A percentile compares a stretch with the other conserved stretches of the same genome.
Evolutionary conservation across 1,284 basidiomycete species (phyloP).

Genomic region (Ganoderma meredithae): DNA sequence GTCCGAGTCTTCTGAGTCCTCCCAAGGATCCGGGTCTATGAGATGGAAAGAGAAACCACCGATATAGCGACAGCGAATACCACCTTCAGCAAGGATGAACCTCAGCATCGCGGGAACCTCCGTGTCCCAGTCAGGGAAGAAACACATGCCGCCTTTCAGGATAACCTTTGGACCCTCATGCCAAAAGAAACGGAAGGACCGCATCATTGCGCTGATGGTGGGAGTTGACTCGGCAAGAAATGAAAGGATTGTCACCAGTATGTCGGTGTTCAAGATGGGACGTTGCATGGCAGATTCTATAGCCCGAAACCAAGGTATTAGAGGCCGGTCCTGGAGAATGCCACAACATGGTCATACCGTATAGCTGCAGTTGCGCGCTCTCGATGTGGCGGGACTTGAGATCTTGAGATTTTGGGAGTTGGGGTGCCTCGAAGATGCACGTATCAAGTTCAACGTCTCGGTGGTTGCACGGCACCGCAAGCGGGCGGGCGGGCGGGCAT

Average conservation of each 20-base stretch:
- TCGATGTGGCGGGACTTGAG: no score
- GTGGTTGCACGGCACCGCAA: neutral
- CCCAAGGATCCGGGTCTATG: neutral
- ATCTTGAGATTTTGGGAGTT: no score
- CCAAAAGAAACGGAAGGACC: slow-evolving; percentile 15
- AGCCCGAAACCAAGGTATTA: neutral
- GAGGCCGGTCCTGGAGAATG: neutral
- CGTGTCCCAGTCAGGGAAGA: neutral
- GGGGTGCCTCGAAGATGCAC: no score
- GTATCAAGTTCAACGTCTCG: neutral
- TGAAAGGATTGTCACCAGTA: neutral
- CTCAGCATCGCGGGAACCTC: slow-evolving; percentile 6
- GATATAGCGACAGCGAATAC: slow-evolving; percentile 14
- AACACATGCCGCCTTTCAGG: neutral
- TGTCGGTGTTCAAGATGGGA: slow-evolving; percentile 1
- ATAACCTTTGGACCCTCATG: slow-evolving; percentile 18
- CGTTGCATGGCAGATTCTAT: neutral
- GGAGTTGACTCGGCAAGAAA: neutral
- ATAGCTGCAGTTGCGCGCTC: no score
- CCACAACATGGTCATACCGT: neutral
- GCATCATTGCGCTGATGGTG: slow-evolving; percentile 14
- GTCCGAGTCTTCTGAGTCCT: neutral
- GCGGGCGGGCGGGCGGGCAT: no score
- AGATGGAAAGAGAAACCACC: neutral
- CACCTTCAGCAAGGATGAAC: slow-evolving; percentile 16